Conservation (phyloP, 1,284 basidiomycete genomes). For the Leccinum proliferum region DNA sequence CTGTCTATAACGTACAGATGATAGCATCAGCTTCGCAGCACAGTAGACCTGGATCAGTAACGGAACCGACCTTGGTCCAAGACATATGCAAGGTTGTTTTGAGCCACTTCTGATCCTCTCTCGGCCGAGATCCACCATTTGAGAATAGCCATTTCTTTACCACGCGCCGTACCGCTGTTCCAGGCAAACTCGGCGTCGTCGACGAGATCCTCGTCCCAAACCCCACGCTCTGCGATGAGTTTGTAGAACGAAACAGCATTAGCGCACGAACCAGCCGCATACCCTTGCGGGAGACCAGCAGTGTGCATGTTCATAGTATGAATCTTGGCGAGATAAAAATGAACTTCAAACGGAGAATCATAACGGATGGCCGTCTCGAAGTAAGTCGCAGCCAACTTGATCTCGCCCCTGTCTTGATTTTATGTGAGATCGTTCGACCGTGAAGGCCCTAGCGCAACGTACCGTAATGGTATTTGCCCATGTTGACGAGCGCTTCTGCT, state of each 20-base stretch:
- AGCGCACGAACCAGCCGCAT: slow-evolving; percentile 68
- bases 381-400: slow-evolving; percentile 57
- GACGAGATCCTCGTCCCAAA: slow-evolving; percentile 84
- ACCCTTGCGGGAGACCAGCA: slow-evolving; percentile 37
- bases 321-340: slow-evolving; percentile 85
- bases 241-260: slow-evolving; percentile 90
- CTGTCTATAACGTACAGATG: slow-evolving; percentile 48
- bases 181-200: slow-evolving; percentile 80
- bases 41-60: not conserved
- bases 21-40: not conserved
- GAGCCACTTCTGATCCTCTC: slow-evolving; percentile 86
- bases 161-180: slow-evolving; percentile 63
- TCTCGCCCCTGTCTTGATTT: slow-evolving; percentile 55
- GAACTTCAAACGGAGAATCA: slow-evolving; percentile 89
- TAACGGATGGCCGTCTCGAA: slow-evolving; percentile 81
- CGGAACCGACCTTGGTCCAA: slow-evolving; percentile 74
- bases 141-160: slow-evolving; percentile 73
- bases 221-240: slow-evolving; percentile 80
- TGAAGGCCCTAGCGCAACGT: slow-evolving; percentile 21
- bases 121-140: slow-evolving; percentile 94
- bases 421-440: slow-evolving; percentile 10
- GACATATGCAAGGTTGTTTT: slow-evolving; percentile 94
- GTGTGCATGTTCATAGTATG: slow-evolving; percentile 53
- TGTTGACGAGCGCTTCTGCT: slow-evolving; percentile 86
- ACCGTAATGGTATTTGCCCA: slow-evolving; percentile 85